Percentiles rank a stretch among this genome's conserved stretches.
phyloP scores from a whole-genome alignment of 2,329 filamentous ascomycete genomes.

The Tolypocladium pustulatum region DNA sequence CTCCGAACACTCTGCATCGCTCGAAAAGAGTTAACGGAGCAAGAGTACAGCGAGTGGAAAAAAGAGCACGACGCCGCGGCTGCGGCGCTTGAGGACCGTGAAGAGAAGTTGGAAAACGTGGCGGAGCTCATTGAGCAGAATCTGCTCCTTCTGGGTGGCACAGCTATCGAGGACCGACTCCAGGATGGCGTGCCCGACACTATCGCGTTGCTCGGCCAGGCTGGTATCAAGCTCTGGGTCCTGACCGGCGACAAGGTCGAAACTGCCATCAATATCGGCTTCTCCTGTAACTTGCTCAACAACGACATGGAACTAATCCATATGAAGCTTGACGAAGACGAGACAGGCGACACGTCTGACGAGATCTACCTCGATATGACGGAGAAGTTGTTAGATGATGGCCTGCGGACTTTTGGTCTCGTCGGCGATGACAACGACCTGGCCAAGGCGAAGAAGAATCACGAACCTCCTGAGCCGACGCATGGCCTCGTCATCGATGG shows the following conservation, averaged over 20 bases:
- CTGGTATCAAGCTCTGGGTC: constrained; percentile 98
- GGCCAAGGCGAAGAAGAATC: constrained; percentile 64
- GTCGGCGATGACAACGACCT: constrained; percentile 82
- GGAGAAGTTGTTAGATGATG: constrained; percentile 62
- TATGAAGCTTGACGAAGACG: constrained; percentile 73
- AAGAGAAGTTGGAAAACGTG: constrained; percentile 85
- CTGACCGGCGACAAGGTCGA: constrained; percentile 97
- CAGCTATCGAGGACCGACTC: constrained; percentile 91
- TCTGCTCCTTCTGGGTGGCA: constrained; percentile 78
- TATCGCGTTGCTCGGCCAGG: constrained; percentile 79
- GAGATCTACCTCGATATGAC: constrained; percentile 45
- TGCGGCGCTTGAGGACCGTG: constrained; percentile 71
- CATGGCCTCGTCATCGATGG: constrained; percentile 94
- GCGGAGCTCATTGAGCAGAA: constrained; percentile 88
- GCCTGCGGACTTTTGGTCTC: constrained; percentile 63
- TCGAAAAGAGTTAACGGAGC: constrained; percentile 66
- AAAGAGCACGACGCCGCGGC: constrained; percentile 81
- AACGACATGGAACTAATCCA: constrained; percentile 97
- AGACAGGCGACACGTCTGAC: constrained; percentile 35
- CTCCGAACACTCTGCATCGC: constrained; percentile 92
- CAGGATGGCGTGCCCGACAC: constrained; percentile 96
- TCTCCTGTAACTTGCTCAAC: constrained; percentile 93
- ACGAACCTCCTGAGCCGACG: constrained; percentile 76
- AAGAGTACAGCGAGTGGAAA: constrained; percentile 78
- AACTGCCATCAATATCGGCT: constrained; percentile 98